Evolutionary conservation across 805 yeast species (phyloP).

Genomic region (Candida germanica): DNA sequence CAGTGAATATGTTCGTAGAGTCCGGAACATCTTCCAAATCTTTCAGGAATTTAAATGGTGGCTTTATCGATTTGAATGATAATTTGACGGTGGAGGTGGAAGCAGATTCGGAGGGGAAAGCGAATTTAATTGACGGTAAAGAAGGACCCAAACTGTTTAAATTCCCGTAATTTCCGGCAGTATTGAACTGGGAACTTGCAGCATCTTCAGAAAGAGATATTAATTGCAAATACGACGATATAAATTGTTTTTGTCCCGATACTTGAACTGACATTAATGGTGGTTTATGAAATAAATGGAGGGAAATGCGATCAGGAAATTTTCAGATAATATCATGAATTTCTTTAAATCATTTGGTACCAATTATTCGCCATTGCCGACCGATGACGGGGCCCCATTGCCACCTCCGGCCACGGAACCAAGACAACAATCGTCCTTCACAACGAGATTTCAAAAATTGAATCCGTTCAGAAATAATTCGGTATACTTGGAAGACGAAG

Average conservation of each 20-base stretch:
- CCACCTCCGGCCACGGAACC: slow-evolving; percentile 39
- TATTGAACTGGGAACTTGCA: slow-evolving; percentile 28
- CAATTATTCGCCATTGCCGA: slow-evolving; percentile 30
- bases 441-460: slow-evolving; percentile 28
- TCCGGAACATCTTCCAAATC: slow-evolving; percentile 21
- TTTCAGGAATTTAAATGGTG: slow-evolving; percentile 59
- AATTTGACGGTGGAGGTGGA: slow-evolving; percentile 19
- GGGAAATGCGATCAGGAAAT: neutral
- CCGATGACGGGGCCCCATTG: slow-evolving; percentile 32
- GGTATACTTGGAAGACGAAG: slow-evolving; percentile 41
- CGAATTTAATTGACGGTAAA: slow-evolving; percentile 43
- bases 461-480: slow-evolving; percentile 39
- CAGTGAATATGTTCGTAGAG: slow-evolving; percentile 31
- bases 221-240: slow-evolving; percentile 46
- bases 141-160: slow-evolving; percentile 43
- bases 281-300: neutral
- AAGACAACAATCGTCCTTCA: slow-evolving; percentile 17
- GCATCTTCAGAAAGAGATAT: slow-evolving; percentile 43
- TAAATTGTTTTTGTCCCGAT: slow-evolving; percentile 43
- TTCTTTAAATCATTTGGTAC: slow-evolving; percentile 34
- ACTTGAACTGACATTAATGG: slow-evolving; percentile 8
- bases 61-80: slow-evolving; percentile 62
- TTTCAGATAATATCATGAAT: slow-evolving; percentile 23
- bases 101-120: slow-evolving; percentile 23
- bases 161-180: slow-evolving; percentile 26